Evolutionary conservation across 139 green algal genomes (phyloP).

Genomic region (Chlamydomonas sp.): DNA sequence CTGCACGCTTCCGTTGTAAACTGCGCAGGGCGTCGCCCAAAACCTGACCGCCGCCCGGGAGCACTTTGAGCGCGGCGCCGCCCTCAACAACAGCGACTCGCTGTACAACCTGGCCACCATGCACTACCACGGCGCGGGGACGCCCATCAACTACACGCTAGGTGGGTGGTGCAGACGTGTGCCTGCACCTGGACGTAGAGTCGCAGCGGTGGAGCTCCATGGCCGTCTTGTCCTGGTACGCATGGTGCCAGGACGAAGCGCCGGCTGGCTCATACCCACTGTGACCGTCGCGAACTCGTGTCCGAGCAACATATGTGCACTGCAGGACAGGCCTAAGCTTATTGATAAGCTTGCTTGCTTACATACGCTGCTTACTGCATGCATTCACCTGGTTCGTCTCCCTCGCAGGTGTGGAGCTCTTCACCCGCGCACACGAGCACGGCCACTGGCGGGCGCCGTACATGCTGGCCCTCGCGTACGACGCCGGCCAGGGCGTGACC

Average conservation of each 20-base stretch:
- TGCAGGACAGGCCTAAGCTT: too few species aligned
- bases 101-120: constrained; percentile 67
- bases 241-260: too few species aligned
- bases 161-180: neutral
- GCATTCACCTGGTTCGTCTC: neutral
- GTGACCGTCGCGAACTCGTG: too few species aligned
- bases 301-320: too few species aligned
- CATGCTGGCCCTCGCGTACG: constrained; percentile 47
- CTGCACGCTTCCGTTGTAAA: neutral
- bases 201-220: neutral
- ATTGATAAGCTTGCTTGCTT: too few species aligned
- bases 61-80: constrained; percentile 51
- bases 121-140: constrained; percentile 45
- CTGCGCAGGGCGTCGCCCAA: constrained; percentile 18
- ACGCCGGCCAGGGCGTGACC: constrained; percentile 22
- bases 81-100: constrained; percentile 46
- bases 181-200: neutral
- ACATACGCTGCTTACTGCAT: too few species aligned
- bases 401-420: constrained; percentile 46
- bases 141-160: constrained; percentile 27
- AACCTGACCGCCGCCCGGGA: constrained; percentile 57
- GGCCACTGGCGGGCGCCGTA: constrained; percentile 58
- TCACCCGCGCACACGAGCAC: constrained; percentile 29
- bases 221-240: too few species aligned
- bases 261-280: too few species aligned